phyloP scores from a whole-genome alignment of 495 filamentous ascomycete species.

The Extremus antarcticus region DNA sequence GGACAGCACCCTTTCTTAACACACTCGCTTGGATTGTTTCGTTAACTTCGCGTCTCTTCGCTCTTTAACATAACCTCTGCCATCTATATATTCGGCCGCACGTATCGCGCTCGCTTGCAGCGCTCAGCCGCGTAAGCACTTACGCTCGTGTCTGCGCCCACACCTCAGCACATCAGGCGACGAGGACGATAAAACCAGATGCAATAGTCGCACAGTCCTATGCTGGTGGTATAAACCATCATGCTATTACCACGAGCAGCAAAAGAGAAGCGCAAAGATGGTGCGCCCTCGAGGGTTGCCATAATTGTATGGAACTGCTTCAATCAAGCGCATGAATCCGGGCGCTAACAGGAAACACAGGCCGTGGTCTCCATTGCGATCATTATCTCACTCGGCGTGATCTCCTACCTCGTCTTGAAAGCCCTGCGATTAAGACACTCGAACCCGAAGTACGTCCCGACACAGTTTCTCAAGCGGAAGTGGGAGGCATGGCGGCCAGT shows the following conservation, averaged over 20 bases:
- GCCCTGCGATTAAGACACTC: slow-evolving; percentile 2
- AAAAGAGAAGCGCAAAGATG: background rate
- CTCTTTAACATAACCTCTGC: background rate
- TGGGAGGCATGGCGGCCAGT: slow-evolving; percentile 13
- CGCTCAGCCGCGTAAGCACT: background rate
- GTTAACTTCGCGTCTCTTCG: background rate
- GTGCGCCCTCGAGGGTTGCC: background rate
- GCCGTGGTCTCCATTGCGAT: slow-evolving; percentile 12
- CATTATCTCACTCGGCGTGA: slow-evolving; percentile 5
- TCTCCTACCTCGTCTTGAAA: slow-evolving; percentile 11
- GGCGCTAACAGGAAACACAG: background rate
- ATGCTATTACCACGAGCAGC: background rate
- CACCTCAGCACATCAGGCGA: background rate
- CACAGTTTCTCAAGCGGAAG: slow-evolving; percentile 11
- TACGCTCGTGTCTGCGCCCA: background rate
- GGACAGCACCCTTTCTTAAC: background rate
- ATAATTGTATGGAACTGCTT: background rate
- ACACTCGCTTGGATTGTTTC: background rate
- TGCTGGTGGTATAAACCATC: background rate
- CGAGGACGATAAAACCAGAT: background rate
- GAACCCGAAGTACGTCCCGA: slow-evolving; percentile 12
- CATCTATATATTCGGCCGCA: background rate
- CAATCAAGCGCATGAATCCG: background rate
- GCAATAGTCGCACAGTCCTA: background rate
- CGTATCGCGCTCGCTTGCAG: background rate